A percentile compares a stretch with the other conserved stretches of the same genome.
These are phyloP conservation scores for Omphalotus olearius DNA, from an alignment of 1,284 basidiomycete genomes.

Conservation along the genomic window DNA sequence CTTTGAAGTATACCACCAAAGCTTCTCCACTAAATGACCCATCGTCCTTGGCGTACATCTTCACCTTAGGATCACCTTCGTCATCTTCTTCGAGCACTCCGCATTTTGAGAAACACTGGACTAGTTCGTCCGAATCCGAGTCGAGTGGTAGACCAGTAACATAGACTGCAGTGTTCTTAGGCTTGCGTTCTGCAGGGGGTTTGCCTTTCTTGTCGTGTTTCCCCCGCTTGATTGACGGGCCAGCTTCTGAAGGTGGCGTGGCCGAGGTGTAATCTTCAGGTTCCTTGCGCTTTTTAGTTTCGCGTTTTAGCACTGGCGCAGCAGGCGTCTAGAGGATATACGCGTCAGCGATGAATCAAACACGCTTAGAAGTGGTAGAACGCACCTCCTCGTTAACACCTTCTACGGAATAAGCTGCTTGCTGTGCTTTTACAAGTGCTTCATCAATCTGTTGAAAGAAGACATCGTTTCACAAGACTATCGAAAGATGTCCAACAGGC, in stretches of 20 bases:
- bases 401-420: slow-evolving; percentile 85
- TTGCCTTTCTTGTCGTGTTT: slow-evolving; percentile 48
- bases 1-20: slow-evolving; percentile 95
- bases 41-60: slow-evolving; percentile 88
- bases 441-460: slow-evolving; percentile 65
- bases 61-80: slow-evolving; percentile 82
- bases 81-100: slow-evolving; percentile 93
- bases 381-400: slow-evolving; percentile 90
- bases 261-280: slow-evolving; percentile 71
- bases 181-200: slow-evolving; percentile 47
- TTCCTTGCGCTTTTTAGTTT: slow-evolving; percentile 80
- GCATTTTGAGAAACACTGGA: slow-evolving; percentile 82
- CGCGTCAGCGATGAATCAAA: slow-evolving; percentile 18
- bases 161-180: slow-evolving; percentile 92
- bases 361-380: slow-evolving; percentile 20
- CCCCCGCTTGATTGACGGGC: slow-evolving; percentile 62
- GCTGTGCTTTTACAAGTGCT: slow-evolving; percentile 79
- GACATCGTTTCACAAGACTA: slow-evolving; percentile 3
- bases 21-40: slow-evolving; percentile 96
- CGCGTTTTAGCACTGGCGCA: slow-evolving; percentile 74
- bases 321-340: slow-evolving; percentile 63
- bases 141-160: slow-evolving; percentile 84
- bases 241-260: slow-evolving; percentile 36
- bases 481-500: slow-evolving; percentile 3
- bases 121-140: slow-evolving; percentile 72